A percentile compares a stretch with the other conserved stretches of the same genome.
Conservation (phyloP, 345 rosid genomes). For the Corchorus olitorius region DNA sequence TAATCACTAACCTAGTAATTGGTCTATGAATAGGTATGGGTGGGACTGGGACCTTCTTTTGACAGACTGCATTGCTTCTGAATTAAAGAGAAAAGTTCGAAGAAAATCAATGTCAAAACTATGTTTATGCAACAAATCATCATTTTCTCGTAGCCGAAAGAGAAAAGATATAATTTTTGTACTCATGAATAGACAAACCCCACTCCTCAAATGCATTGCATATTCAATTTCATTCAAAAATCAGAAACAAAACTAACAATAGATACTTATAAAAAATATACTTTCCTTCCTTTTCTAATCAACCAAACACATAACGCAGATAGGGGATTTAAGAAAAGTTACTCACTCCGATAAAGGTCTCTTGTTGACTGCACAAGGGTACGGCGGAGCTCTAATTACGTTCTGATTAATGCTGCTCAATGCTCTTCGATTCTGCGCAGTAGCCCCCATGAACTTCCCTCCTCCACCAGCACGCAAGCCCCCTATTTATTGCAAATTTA, state of each 20-base stretch:
- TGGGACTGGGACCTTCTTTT: conserved; percentile 38
- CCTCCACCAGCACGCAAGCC: conserved; percentile 53
- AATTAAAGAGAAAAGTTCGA: background rate
- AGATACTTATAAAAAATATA: background rate
- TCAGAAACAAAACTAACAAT: background rate
- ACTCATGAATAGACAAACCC: conserved; percentile 1
- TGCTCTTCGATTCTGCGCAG: conserved; percentile 70
- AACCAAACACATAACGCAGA: background rate
- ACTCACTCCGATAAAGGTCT: conserved; percentile 65
- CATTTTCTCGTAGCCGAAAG: background rate
- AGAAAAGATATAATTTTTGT: background rate
- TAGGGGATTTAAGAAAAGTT: conserved; percentile 29
- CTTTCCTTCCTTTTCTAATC: conserved; percentile 1
- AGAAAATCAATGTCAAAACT: background rate
- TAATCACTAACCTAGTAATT: conserved; percentile 64
- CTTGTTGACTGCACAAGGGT: conserved; percentile 72
- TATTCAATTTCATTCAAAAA: background rate
- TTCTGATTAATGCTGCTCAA: conserved; percentile 69
- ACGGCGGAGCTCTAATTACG: conserved; percentile 57
- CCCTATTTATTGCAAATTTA: conserved; percentile 30
- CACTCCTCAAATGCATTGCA: background rate
- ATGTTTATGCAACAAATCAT: background rate
- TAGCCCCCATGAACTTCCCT: conserved; percentile 53
- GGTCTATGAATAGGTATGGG: conserved; percentile 74
- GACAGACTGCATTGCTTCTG: conserved; percentile 50